Evolutionary conservation across 2,329 filamentous ascomycete genomes (phyloP).

Genomic region (Fusarium sarcochroum): DNA sequence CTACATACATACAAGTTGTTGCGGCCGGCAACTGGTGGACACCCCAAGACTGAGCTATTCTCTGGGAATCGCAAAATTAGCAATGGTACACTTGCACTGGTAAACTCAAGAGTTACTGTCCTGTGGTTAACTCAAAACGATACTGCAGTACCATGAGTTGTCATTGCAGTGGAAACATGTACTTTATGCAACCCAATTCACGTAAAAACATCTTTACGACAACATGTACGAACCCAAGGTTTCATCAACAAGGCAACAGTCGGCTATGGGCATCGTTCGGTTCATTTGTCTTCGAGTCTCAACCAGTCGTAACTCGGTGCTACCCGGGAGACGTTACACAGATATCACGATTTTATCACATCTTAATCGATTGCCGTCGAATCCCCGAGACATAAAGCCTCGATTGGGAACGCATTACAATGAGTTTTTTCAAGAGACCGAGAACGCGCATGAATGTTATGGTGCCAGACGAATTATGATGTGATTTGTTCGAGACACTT

Average conservation of each 20-base stretch:
- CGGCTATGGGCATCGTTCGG: slow-evolving; percentile 7
- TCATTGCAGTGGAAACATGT: too few species aligned
- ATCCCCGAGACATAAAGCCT: background rate
- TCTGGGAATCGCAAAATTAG: background rate
- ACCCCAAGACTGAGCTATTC: background rate
- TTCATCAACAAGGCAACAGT: slow-evolving; percentile 9
- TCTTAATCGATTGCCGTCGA: background rate
- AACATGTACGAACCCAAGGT: background rate
- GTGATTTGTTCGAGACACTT: background rate
- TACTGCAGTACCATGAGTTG: too few species aligned
- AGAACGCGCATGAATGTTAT: background rate
- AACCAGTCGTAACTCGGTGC: slow-evolving; percentile 38
- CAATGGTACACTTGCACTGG: background rate
- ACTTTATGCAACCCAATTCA: too few species aligned
- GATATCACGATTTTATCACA: slow-evolving; percentile 3
- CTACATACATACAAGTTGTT: background rate
- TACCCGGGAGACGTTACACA: slow-evolving; percentile 40
- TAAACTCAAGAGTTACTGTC: background rate
- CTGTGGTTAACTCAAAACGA: too few species aligned
- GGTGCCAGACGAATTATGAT: background rate
- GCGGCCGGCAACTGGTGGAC: background rate
- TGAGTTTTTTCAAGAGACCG: slow-evolving; percentile 12
- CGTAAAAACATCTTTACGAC: too few species aligned
- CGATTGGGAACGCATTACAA: background rate
- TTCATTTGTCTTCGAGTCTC: slow-evolving; percentile 16